These are phyloP conservation scores for Rhynchospora pubera DNA, from an alignment of 176 grass and related monocot species.

Conservation along the genomic window DNA sequence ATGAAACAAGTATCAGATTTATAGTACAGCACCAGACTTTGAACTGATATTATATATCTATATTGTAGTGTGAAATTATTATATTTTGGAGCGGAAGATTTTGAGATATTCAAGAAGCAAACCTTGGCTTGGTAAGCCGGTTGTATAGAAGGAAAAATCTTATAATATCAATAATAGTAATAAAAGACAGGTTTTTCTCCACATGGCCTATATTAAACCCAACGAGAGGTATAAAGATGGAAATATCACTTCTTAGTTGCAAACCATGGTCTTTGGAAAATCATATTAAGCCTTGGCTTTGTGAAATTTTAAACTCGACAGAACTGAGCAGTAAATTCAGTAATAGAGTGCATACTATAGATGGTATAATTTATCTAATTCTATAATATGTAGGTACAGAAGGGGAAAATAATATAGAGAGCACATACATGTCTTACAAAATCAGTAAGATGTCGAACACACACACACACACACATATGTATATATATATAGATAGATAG, in stretches of 20 bases:
- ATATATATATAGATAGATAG: too few relatives aligned
- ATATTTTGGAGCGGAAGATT: neutral
- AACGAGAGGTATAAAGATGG: neutral
- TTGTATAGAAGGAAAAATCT: neutral
- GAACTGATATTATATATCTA: slow-evolving; percentile 1
- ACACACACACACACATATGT: too few relatives aligned
- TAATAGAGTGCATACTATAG: neutral
- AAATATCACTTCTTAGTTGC: neutral
- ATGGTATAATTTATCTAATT: neutral
- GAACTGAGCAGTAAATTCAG: neutral
- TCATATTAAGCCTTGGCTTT: too few relatives aligned
- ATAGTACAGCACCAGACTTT: neutral
- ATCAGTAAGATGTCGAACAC: neutral
- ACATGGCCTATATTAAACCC: neutral
- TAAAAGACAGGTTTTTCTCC: neutral
- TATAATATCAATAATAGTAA: neutral
- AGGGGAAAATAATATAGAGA: neutral
- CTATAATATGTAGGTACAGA: neutral
- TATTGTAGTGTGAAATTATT: neutral
- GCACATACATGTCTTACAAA: neutral
- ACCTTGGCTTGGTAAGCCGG: too few relatives aligned
- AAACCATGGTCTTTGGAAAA: too few relatives aligned
- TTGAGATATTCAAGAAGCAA: neutral
- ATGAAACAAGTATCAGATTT: too few relatives aligned
- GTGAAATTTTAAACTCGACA: neutral